Conservation (phyloP, 257 asterid genomes). For the Misopates orontium region DNA sequence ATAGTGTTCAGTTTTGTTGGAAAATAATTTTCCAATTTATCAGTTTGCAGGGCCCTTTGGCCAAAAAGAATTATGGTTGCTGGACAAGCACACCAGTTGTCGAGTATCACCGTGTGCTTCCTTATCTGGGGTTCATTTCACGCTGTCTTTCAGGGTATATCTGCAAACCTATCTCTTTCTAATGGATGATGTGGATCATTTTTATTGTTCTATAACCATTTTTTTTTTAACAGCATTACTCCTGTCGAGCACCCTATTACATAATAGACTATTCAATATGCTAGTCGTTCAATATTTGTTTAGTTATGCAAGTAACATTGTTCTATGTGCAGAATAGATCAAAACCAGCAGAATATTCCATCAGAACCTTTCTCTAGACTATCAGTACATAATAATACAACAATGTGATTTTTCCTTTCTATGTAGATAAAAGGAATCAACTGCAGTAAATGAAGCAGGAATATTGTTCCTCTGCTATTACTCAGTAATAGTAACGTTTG, state of each 20-base stretch:
- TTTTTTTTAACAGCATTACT: neutral
- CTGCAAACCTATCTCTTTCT: neutral
- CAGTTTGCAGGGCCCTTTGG: constrained; percentile 70
- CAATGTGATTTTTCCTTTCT: too few relatives aligned
- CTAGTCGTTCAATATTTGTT: neutral
- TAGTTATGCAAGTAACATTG: neutral
- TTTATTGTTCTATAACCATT: neutral
- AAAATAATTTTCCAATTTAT: constrained; percentile 21
- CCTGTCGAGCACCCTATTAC: neutral
- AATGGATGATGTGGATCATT: neutral
- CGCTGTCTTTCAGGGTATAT: constrained; percentile 54
- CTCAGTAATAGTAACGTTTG: neutral
- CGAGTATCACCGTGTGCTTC: constrained; percentile 56
- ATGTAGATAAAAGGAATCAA: too few relatives aligned
- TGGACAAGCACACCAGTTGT: constrained; percentile 47
- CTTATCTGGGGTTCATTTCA: constrained; percentile 57
- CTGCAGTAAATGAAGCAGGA: too few relatives aligned
- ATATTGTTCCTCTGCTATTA: neutral
- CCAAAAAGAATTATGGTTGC: constrained; percentile 28
- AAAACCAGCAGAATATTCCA: too few relatives aligned
- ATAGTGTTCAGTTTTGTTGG: constrained; percentile 1
- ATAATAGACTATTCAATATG: neutral
- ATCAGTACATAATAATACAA: too few relatives aligned
- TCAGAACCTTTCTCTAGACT: too few relatives aligned
- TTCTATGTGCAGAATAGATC: too few relatives aligned